Base-by-base conservation (phyloP, 352 stramenopile genomes). In the Phytophthora citrophthora region DNA sequence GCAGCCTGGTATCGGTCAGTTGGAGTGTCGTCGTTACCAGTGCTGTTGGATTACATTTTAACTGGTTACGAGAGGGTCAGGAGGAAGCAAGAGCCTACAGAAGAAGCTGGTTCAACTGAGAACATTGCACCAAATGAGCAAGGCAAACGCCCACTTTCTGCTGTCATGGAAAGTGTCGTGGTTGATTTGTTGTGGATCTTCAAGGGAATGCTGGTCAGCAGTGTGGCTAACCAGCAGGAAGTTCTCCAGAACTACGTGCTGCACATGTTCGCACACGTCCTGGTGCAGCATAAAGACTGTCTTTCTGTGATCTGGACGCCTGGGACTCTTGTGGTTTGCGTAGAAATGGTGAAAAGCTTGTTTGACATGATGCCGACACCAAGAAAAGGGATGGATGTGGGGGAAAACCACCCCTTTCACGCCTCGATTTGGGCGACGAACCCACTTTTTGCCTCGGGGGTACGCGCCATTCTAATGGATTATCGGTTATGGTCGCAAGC, bases 351-450 rank as follows among this genome's bases (percentile, higher is more conserved):
- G 2, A 66, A 74, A 18, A 86, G 79, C 50, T 64, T 90, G 36
- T 72, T 81, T 20, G 27, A 64, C 1, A 81, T 93, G 68, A 56
- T 84, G n/a, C 81, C 82, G 13, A 39, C 55, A 10, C 52, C 56
- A 34, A 57, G 46, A 36, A 71, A 54, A 24, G 72, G 55, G 24
- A 36, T 64, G 2, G 57, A 72, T 16, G 26, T 74, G 41, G 77
- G 51, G 15, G 55, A 70, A 3, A 86, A 86, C 26, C 82, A 92
- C 29, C 82, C 84, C 4, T 81, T 81, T 13, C 81, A 92, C 53
- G 71, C 60, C 11, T 91, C 79, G 0, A 74, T 91, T 20, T 94
- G 86, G 86, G 57, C 60, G n/a, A 89, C 74, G 34, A 90, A 91
- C 50, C 85, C 85, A 18, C 63, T 93, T 11, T 93, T 95, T 54